Percentiles rank a stretch among this genome's conserved stretches.
These are phyloP conservation scores for Fusarium sarcochroum DNA, from an alignment of 2,329 filamentous ascomycete species.

Conservation along the genomic window DNA sequence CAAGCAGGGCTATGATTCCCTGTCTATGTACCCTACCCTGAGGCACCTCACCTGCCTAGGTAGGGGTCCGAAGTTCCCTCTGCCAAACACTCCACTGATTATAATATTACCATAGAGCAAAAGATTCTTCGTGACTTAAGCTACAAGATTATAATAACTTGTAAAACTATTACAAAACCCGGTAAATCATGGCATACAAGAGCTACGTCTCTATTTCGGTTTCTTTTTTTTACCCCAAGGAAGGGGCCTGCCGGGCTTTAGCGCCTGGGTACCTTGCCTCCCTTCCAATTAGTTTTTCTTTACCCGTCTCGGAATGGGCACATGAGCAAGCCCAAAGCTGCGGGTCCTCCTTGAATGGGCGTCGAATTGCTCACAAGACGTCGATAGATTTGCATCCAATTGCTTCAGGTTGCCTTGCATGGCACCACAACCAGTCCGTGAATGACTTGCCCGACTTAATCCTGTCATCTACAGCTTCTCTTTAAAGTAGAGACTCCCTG, in stretches of 20 bases:
- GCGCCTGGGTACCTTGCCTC: slow-evolving; percentile 30
- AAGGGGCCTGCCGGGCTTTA: slow-evolving; percentile 28
- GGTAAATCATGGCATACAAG: no score
- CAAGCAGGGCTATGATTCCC: slow-evolving; percentile 10
- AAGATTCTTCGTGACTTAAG: no score
- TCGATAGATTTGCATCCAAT: slow-evolving; percentile 30
- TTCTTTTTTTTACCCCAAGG: no score
- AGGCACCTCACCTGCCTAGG: slow-evolving; percentile 3
- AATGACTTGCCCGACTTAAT: slow-evolving; percentile 1
- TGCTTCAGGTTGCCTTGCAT: slow-evolving; percentile 16
- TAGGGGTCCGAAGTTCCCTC: no score
- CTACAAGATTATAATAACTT: no score
- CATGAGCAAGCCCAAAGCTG: slow-evolving; percentile 63
- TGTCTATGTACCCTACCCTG: slow-evolving; percentile 25
- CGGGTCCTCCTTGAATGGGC: slow-evolving; percentile 50
- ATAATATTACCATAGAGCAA: no score
- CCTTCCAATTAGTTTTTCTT: slow-evolving; percentile 19
- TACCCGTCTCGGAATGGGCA: slow-evolving; percentile 61
- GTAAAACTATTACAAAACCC: no score
- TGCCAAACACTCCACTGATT: no score
- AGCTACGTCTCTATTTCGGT: no score
- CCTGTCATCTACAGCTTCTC: background rate
- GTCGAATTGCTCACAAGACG: slow-evolving; percentile 42
- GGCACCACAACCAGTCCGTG: slow-evolving; percentile 1
- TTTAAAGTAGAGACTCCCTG: background rate